Base-by-base conservation (phyloP, 345 rosid species). In the Luvunga scandens region DNA sequence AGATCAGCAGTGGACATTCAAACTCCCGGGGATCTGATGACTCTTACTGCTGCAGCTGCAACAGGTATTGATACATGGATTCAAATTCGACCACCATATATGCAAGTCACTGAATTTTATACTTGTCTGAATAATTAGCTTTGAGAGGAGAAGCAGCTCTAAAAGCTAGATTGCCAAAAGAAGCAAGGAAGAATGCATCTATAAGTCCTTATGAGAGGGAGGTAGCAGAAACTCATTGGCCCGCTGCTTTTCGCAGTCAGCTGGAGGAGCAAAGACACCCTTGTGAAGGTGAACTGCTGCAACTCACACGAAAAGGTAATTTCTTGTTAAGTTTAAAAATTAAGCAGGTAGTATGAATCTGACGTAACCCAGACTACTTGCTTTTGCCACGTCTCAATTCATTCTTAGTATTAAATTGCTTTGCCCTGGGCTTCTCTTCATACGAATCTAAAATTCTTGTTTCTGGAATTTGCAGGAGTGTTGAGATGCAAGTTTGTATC, bases 41-140 rank as follows among this genome's bases (percentile, higher is more conserved):
- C 99, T 68, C 97, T 94, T 21, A 94, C 98, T 6, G 99, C 99
- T 22, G 94, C 98, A 25, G 98, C 99, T n/a, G 98, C 97, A 27
- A 96, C 99, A 76, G 98, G 99, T 93, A 86, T 53, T 66, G 69
- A 24, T 21, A 13, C 9, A 30, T 19, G 62, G 33, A 69, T n/a
- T 69, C 57, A 19, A 53, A 18, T 53, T 45, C 9, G 31, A 7
- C 45, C n/a, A 24, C 55, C 55, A 25, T 28, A 27, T 33, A 36
- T 31, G 45, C 45, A 66, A 31, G 19, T 27, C 4, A 18, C 10
- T 28, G 57, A 19, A 18, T 4, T 16, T 53, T 53, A 53, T 19
- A 16, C 28, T 18, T 60, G 31, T 12, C 55, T 60, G 19, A 63
- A 74, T 45, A 63, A 74, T 45, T 39, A 96, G 99, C 99, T 76